Evolutionary conservation across 345 rosid species (phyloP), one percentile per base, ranked within the genome.

Genomic region (Microthlaspi erraticum): DNA sequence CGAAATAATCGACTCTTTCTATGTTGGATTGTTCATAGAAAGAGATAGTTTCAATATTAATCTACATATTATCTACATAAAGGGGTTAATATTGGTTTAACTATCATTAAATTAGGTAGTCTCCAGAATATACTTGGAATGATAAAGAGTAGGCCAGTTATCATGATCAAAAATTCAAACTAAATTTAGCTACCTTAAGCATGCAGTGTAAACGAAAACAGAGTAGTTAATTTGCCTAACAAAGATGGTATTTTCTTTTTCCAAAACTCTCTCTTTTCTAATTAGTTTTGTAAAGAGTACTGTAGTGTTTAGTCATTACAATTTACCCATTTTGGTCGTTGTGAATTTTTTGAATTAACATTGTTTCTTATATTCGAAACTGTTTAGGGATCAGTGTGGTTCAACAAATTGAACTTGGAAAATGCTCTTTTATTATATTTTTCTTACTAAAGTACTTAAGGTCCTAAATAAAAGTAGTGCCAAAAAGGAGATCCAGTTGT

Each of bases 331-430:
- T 71, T 61, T 62, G 75, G 42, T 33, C 3, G 42, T 52, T 53
- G 29, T 10, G 31, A 33, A 33, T 52, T 31, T 61, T 62, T 13
- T 17, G 52, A 44, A 38, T 18, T 18, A 41, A 71, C 5, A 41
- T 12, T 10, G 13, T 31, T 61, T 19, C 44, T 19, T 8, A 63
- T 20, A 63, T 53, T 54, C 69, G 56, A 44, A 72, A 61, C 26
- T 71, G 54, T 51, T 31, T 34, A 3, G 23, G 44, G 69, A 71
- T 62, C 63, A 62, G 63, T 72, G 76, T 63, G 31, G 69, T 63
- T 72, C 46, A 53, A 23, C 56, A 72, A 54, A 72, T 72, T 63
- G 64, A 64, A 64, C 41, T 72, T 63, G 19, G 19, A 52, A 61
- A 52, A 42, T 34, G 60, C 32, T 44, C 41, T 49, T 49, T 42